Percentiles rank a stretch among this genome's conserved stretches.
Evolutionary conservation across 345 rosid genomes (phyloP).

Genomic region (Anastatica hierochuntica): DNA sequence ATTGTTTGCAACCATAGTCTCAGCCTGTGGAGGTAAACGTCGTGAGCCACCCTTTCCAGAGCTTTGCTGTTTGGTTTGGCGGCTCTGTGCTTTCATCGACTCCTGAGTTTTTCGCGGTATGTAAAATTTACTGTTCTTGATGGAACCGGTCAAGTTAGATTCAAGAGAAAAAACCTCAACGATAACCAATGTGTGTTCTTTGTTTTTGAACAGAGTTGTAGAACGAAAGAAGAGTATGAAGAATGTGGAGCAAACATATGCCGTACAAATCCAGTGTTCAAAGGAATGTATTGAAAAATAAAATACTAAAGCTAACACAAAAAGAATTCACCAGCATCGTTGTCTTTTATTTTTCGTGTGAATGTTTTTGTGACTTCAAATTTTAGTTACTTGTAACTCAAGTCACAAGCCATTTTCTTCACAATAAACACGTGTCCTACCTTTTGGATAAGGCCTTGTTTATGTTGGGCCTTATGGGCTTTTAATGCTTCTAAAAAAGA

Average conservation of each 20-base stretch:
- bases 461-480: no score
- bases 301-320: no score
- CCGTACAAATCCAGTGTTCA: conserved; percentile 98
- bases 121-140: background rate
- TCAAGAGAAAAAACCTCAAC: no score
- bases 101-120: conserved; percentile 86
- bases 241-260: conserved; percentile 98
- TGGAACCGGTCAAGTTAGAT: no score
- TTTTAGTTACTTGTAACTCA: no score
- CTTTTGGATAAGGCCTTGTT: no score
- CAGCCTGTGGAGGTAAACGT: conserved; percentile 96
- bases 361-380: no score
- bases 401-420: no score
- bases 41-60: conserved; percentile 90
- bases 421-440: no score
- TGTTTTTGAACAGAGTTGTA: conserved; percentile 62
- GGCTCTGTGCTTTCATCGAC: conserved; percentile 98
- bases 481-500: no score
- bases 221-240: conserved; percentile 94
- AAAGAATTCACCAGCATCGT: no score
- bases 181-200: background rate
- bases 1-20: conserved; percentile 33
- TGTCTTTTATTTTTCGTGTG: no score
- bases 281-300: conserved; percentile 74
- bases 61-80: conserved; percentile 98